These are phyloP conservation scores for Apiotrichum sp. DNA, from an alignment of 1,284 basidiomycete genomes.

Conservation along the genomic window DNA sequence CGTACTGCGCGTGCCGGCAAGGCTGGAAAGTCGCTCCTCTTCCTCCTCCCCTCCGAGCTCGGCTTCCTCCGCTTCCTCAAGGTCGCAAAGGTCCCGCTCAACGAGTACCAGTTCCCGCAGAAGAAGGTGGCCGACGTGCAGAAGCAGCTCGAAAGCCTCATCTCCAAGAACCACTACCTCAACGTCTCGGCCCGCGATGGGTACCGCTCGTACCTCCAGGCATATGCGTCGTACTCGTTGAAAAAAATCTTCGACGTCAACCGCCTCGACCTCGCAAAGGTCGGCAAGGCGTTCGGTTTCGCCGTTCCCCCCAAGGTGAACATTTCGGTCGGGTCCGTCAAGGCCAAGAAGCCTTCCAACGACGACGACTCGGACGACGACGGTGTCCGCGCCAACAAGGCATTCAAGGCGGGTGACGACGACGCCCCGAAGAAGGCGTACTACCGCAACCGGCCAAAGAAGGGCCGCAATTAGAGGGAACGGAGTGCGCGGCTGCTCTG, in stretches of 20 bases:
- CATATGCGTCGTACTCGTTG: constrained; percentile 96
- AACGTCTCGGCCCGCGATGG: constrained; percentile 92
- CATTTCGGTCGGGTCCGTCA: constrained; percentile 52
- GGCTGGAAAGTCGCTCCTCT: constrained; percentile 87
- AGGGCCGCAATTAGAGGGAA: constrained; percentile 2
- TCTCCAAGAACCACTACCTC: constrained; percentile 95
- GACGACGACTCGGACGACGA: constrained; percentile 25
- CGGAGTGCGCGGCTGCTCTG: too few relatives aligned
- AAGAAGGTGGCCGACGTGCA: constrained; percentile 94
- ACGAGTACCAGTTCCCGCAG: constrained; percentile 92
- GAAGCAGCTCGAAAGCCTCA: constrained; percentile 78
- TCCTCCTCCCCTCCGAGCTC: constrained; percentile 87
- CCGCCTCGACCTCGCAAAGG: constrained; percentile 85
- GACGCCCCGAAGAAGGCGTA: constrained; percentile 42
- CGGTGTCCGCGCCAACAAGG: constrained; percentile 22
- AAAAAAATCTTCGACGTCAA: constrained; percentile 99
- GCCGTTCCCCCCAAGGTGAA: constrained; percentile 76
- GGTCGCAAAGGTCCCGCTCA: constrained; percentile 94
- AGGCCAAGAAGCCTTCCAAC: constrained; percentile 35
- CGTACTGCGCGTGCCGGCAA: constrained; percentile 97
- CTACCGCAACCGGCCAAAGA: constrained; percentile 38
- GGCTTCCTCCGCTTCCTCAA: constrained; percentile 96
- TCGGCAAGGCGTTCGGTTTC: constrained; percentile 95
- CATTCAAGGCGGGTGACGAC: constrained; percentile 20
- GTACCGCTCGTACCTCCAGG: constrained; percentile 91